Conservation (phyloP, 495 filamentous ascomycete genomes). For the Penicillium canescens region DNA sequence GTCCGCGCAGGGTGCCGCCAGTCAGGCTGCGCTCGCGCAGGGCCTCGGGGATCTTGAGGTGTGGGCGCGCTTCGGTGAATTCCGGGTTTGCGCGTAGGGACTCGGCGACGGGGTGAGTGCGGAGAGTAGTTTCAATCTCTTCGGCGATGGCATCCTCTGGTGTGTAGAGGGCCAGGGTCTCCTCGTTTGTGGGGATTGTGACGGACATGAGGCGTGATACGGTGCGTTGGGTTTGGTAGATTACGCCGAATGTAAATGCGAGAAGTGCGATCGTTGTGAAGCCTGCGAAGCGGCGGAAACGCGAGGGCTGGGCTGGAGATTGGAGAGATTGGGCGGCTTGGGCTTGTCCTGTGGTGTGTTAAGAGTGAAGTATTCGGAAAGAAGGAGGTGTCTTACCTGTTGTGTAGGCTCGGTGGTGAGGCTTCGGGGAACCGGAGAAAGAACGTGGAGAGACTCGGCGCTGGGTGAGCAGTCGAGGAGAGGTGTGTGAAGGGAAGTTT, state of each 20-base stretch:
- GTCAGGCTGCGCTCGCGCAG: constrained; percentile 76
- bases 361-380: no score
- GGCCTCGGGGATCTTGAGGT: constrained; percentile 74
- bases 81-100: constrained; percentile 65
- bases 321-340: constrained; percentile 9
- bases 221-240: constrained; percentile 26
- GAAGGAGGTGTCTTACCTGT: neutral
- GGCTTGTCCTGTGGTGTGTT: constrained; percentile 8
- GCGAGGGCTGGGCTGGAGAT: constrained; percentile 27
- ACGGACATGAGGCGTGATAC: constrained; percentile 45
- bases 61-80: constrained; percentile 78
- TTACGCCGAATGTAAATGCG: constrained; percentile 35
- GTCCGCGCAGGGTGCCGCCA: constrained; percentile 74
- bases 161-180: constrained; percentile 66
- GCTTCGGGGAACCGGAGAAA: constrained; percentile 4
- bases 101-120: constrained; percentile 68
- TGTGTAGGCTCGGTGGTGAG: neutral
- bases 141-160: constrained; percentile 60
- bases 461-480: no score
- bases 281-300: constrained; percentile 36
- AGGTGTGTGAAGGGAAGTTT: no score
- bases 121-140: constrained; percentile 70
- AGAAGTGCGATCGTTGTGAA: constrained; percentile 41
- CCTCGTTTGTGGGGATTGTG: constrained; percentile 61
- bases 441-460: neutral